Evolutionary conservation across 169 alveolate genomes (phyloP).

Genomic region (Theileria annulata): DNA sequence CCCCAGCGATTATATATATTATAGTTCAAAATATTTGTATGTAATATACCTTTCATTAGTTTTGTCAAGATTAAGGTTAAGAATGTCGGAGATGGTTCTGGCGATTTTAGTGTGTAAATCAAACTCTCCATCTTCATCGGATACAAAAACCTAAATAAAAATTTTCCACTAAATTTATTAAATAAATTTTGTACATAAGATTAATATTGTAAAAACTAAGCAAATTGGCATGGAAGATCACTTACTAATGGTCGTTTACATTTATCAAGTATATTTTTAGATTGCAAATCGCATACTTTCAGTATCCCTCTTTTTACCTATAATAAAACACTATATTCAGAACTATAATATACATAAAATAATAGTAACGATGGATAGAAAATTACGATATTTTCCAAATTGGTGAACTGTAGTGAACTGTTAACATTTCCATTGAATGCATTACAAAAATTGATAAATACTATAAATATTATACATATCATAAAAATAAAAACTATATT

Average conservation of each 20-base stretch:
- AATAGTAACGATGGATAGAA: too few species aligned
- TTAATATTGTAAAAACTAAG: neutral
- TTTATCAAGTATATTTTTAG: slow-evolving; percentile 5
- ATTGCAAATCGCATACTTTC: slow-evolving; percentile 41
- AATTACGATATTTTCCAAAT: neutral
- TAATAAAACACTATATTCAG: neutral
- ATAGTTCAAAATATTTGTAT: neutral
- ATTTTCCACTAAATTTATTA: neutral
- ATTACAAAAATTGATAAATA: neutral
- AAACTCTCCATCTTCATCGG: slow-evolving; percentile 23
- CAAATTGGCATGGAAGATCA: neutral
- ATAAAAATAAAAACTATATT: neutral
- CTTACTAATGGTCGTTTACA: slow-evolving; percentile 51
- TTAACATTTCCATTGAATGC: neutral
- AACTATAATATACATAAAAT: too few species aligned
- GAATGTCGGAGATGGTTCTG: slow-evolving; percentile 17
- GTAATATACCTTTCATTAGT: neutral
- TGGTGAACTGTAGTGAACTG: neutral
- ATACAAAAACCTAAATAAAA: slow-evolving; percentile 7
- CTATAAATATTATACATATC: neutral
- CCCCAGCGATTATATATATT: too few species aligned
- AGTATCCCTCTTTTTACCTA: slow-evolving; percentile 52
- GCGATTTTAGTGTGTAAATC: slow-evolving; percentile 52
- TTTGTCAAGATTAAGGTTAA: slow-evolving; percentile 18
- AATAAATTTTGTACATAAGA: neutral